Conservation (phyloP, 441 rosid species). For the Adansonia gregorii region DNA sequence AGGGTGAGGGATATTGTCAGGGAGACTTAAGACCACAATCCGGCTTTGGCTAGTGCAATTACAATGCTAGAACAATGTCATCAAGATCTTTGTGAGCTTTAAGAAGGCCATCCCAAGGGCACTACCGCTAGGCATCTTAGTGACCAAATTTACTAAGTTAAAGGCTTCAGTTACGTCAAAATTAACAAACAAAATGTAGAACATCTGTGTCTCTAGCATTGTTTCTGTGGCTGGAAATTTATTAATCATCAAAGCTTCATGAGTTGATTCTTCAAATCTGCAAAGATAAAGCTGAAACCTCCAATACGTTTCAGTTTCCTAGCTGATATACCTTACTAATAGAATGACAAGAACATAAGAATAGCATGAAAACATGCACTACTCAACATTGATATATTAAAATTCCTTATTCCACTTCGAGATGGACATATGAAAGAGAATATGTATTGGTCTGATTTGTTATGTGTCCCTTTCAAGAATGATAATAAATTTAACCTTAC, state of each 20-base stretch:
- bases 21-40: not conserved
- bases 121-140: not conserved
- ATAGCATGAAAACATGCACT: not conserved
- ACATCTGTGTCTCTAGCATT: not conserved
- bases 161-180: not conserved
- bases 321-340: not conserved
- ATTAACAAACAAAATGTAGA: constrained; percentile 16
- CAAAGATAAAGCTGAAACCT: not conserved
- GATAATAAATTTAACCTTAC: not conserved
- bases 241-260: constrained; percentile 3
- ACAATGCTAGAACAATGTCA: not conserved
- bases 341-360: too few species aligned
- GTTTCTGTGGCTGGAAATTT: constrained; percentile 7
- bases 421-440: too few species aligned
- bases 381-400: not conserved
- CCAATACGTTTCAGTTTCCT: not conserved
- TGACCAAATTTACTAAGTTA: not conserved
- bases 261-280: constrained; percentile 15
- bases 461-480: not conserved
- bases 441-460: not conserved
- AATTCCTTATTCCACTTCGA: not conserved
- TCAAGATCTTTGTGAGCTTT: constrained; percentile 21
- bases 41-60: not conserved
- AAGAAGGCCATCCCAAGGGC: constrained; percentile 12
- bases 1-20: not conserved